Evolutionary conservation across 768 basidiomycete species (phyloP).

Genomic region (Russula vinacea): DNA sequence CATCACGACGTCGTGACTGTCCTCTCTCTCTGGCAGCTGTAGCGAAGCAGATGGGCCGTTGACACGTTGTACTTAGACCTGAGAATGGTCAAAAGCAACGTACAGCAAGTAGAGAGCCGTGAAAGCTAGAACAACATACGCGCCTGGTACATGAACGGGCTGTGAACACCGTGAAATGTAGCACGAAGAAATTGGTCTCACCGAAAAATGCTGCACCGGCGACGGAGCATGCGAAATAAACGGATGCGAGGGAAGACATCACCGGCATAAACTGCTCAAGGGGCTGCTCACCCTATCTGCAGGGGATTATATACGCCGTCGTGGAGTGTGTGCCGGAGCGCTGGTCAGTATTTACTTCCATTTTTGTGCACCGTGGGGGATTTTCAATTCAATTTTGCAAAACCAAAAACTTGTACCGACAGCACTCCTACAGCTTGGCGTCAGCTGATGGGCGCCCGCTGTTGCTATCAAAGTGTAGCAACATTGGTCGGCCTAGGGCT

Average conservation of each 20-base stretch:
- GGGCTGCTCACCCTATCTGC: no score
- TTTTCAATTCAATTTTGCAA: neutral
- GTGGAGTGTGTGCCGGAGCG: neutral
- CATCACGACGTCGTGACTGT: slow-evolving; percentile 9
- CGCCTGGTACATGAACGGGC: slow-evolving; percentile 4
- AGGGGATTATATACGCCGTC: slow-evolving; percentile 7
- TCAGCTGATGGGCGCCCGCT: neutral
- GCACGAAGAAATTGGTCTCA: slow-evolving; percentile 1
- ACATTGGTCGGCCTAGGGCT: neutral
- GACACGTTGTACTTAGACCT: neutral
- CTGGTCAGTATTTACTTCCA: neutral
- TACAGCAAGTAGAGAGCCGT: slow-evolving; percentile 22
- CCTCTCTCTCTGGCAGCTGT: slow-evolving; percentile 18
- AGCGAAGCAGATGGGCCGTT: neutral
- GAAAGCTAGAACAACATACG: slow-evolving; percentile 8
- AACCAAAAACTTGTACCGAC: no score
- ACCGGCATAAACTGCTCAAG: neutral
- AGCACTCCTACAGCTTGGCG: neutral
- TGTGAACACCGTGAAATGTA: neutral
- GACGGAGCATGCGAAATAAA: slow-evolving; percentile 8
- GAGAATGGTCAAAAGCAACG: neutral
- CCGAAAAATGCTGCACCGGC: slow-evolving; percentile 14
- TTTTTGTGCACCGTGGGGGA: neutral
- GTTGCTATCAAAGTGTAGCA: slow-evolving; percentile 3
- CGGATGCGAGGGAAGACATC: slow-evolving; percentile 11